Conservation (phyloP, 2,329 filamentous ascomycete species). For the Canariomyces notabilis region DNA sequence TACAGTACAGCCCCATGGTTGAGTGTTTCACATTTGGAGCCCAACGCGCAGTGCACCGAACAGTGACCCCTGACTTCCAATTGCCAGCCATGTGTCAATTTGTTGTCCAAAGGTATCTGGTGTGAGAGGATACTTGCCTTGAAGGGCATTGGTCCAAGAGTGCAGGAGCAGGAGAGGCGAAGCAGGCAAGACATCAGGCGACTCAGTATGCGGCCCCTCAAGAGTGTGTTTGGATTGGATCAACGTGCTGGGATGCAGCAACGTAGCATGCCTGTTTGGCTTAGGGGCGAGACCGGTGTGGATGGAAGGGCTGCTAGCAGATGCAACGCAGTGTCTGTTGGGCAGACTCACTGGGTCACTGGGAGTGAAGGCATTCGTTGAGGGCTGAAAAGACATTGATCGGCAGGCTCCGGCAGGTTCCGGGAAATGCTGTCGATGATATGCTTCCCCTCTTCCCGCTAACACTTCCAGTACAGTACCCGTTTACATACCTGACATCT, state of each 20-base stretch:
- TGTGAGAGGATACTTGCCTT: not conserved
- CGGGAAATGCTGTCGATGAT: not conserved
- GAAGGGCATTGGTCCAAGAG: not conserved
- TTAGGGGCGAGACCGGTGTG: not conserved
- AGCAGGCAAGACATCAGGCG: not conserved
- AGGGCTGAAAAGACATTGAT: not conserved
- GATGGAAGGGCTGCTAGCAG: not conserved
- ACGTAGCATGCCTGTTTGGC: not conserved
- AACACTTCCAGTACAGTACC: conserved; percentile 4
- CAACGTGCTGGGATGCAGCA: not conserved
- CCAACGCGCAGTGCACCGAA: too few species aligned
- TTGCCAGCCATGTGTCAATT: not conserved
- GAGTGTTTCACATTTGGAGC: too few species aligned
- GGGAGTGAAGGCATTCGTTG: too few species aligned
- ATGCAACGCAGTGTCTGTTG: not conserved
- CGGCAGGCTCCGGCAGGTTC: too few species aligned
- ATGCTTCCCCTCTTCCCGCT: conserved; percentile 1
- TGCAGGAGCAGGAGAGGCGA: not conserved
- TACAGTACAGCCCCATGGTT: too few species aligned
- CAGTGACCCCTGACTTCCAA: not conserved
- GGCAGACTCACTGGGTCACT: too few species aligned
- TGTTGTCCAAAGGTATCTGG: too few species aligned
- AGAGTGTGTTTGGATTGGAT: not conserved
- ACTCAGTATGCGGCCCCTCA: not conserved
- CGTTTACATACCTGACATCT: not conserved